Conservation (phyloP, 140 eudicot species). For the Cichorium intybus region DNA sequence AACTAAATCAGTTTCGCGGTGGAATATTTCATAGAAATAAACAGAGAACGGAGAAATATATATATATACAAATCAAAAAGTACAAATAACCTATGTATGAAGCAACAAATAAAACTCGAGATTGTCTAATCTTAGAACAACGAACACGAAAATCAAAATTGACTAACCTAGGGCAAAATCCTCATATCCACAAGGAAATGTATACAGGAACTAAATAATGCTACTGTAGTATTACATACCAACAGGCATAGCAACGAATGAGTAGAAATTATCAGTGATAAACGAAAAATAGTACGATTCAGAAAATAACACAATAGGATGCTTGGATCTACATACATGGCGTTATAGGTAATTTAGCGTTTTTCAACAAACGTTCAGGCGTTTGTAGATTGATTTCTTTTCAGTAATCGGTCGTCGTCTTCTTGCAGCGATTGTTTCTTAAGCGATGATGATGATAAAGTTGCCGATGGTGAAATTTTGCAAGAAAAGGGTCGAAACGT, state of each 20-base stretch:
- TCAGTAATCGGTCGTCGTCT: conserved; percentile 14
- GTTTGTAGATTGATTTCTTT: conserved; percentile 12
- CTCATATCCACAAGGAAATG: not conserved
- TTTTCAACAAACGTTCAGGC: not conserved
- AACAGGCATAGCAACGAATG: conserved; percentile 3
- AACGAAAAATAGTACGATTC: conserved; percentile 6
- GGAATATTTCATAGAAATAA: not conserved
- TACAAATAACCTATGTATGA: not conserved
- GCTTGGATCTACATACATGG: conserved; percentile 26
- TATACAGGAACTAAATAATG: not conserved
- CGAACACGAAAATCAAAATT: conserved; percentile 2
- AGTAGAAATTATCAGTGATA: not conserved
- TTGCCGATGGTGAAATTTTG: not conserved
- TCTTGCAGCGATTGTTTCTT: not conserved
- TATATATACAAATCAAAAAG: not conserved
- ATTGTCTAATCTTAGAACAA: not conserved
- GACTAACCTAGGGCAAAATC: conserved; percentile 27
- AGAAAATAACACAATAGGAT: not conserved
- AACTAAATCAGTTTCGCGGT: not conserved
- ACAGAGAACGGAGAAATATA: not conserved
- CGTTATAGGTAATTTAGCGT: conserved; percentile 2
- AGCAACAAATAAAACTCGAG: not conserved
- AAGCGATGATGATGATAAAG: not conserved
- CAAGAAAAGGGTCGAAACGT: not conserved
- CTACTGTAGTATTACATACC: not conserved